Conservation (phyloP, 2,329 filamentous ascomycete genomes). For the Apiospora malaysiana region DNA sequence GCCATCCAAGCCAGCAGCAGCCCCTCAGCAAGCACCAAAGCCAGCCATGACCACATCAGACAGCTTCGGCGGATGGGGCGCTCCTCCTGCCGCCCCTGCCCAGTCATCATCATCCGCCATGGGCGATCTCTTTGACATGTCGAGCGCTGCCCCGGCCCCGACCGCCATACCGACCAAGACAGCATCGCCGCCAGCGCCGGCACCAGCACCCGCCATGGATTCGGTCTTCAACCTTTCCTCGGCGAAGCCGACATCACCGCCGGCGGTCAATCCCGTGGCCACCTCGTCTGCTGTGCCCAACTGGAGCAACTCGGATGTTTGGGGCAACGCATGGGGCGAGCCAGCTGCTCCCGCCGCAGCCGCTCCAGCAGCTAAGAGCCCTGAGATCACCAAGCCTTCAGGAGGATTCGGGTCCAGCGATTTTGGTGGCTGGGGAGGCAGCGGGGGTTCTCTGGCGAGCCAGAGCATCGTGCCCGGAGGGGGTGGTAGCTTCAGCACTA, state of each 20-base stretch:
- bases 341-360: conserved; percentile 56
- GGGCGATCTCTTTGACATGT: conserved; percentile 83
- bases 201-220: conserved; percentile 49
- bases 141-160: conserved; percentile 44
- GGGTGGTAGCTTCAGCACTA: conserved; percentile 67
- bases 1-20: conserved; percentile 62
- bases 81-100: conserved; percentile 45
- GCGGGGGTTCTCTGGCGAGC: conserved; percentile 56
- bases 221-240: conserved; percentile 85
- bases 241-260: conserved; percentile 47
- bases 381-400: conserved; percentile 48
- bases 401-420: conserved; percentile 58
- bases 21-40: conserved; percentile 54
- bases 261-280: conserved; percentile 44
- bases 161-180: conserved; percentile 53
- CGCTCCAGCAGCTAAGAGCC: conserved; percentile 65
- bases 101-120: conserved; percentile 63
- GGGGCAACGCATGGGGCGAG: conserved; percentile 88
- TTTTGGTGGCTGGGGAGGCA: conserved; percentile 63
- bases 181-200: conserved; percentile 48
- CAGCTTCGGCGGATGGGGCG: conserved; percentile 67
- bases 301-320: conserved; percentile 70
- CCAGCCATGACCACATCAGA: conserved; percentile 53
- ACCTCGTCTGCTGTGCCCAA: conserved; percentile 40
- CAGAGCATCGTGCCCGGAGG: conserved; percentile 67